These are phyloP conservation scores for Pleurotus giganteus DNA, from an alignment of 768 basidiomycete species.

Conservation along the genomic window DNA sequence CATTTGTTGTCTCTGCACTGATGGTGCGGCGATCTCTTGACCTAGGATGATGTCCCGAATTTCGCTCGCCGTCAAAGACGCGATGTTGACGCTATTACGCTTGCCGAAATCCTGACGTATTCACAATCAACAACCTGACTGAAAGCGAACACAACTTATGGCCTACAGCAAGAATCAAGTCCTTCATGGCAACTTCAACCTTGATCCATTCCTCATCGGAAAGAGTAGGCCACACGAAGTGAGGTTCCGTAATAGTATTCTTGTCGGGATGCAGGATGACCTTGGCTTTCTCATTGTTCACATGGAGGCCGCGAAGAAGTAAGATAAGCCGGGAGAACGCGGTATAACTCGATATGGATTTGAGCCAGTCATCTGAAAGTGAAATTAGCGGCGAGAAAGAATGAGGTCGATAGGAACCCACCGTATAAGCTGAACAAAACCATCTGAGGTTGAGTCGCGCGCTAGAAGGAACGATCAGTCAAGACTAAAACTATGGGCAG, in stretches of 20 bases:
- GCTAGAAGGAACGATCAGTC: slow-evolving; percentile 37
- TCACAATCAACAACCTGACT: slow-evolving; percentile 18
- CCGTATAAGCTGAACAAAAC: slow-evolving; percentile 96
- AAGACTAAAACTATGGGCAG: not conserved
- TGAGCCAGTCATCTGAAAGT: slow-evolving; percentile 89
- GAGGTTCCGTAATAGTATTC: slow-evolving; percentile 93
- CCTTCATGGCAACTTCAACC: slow-evolving; percentile 98
- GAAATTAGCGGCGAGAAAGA: slow-evolving; percentile 9
- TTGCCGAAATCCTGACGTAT: slow-evolving; percentile 87
- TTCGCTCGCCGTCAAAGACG: slow-evolving; percentile 93
- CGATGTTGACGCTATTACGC: slow-evolving; percentile 98
- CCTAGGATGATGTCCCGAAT: slow-evolving; percentile 98
- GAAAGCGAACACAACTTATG: not conserved
- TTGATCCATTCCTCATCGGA: slow-evolving; percentile 98
- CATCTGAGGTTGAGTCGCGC: slow-evolving; percentile 99
- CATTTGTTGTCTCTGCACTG: slow-evolving; percentile 98
- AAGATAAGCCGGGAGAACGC: slow-evolving; percentile 98
- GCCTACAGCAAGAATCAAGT: slow-evolving; percentile 84
- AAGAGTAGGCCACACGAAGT: slow-evolving; percentile 96
- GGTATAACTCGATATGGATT: slow-evolving; percentile 98
- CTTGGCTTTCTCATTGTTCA: slow-evolving; percentile 99
- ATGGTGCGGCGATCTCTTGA: slow-evolving; percentile 96
- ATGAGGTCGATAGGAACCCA: slow-evolving; percentile 22
- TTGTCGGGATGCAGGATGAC: slow-evolving; percentile 97
- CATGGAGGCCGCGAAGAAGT: slow-evolving; percentile 94